Conservation (phyloP, 1,139 yeast genomes). For the Torulaspora globosa region DNA sequence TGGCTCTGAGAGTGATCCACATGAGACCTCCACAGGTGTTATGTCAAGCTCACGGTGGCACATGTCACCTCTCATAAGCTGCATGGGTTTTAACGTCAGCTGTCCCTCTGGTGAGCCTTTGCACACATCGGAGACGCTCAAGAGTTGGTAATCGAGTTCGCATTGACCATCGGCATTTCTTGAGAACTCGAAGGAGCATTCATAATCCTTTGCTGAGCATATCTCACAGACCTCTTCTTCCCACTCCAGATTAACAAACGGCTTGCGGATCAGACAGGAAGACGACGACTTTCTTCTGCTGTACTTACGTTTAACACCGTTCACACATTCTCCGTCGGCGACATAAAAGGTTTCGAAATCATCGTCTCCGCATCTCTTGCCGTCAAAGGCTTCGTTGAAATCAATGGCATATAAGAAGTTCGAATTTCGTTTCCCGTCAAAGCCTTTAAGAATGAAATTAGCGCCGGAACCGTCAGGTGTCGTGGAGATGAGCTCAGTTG, state of each 20-base stretch:
- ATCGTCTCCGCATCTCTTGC: slow-evolving; percentile 46
- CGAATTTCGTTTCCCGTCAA: slow-evolving; percentile 6
- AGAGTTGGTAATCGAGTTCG: slow-evolving; percentile 45
- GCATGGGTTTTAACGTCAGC: slow-evolving; percentile 25
- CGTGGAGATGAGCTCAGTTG: slow-evolving; percentile 51
- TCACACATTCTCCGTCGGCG: slow-evolving; percentile 58
- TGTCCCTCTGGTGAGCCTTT: slow-evolving; percentile 19
- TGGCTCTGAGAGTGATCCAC: slow-evolving; percentile 25
- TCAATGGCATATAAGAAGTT: slow-evolving; percentile 49
- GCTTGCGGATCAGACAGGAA: slow-evolving; percentile 61
- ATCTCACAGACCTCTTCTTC: slow-evolving; percentile 56
- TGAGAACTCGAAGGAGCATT: slow-evolving; percentile 62
- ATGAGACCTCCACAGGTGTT: slow-evolving; percentile 32
- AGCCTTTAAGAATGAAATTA: slow-evolving; percentile 56
- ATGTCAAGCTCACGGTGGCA: slow-evolving; percentile 38
- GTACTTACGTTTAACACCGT: slow-evolving; percentile 69
- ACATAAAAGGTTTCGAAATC: slow-evolving; percentile 69
- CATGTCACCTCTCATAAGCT: slow-evolving; percentile 48
- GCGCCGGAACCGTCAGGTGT: slow-evolving; percentile 68
- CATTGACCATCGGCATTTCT: slow-evolving; percentile 48
- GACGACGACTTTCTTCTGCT: slow-evolving; percentile 65
- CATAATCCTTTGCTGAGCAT: slow-evolving; percentile 65
- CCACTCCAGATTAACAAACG: slow-evolving; percentile 55
- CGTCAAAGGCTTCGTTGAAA: slow-evolving; percentile 55
- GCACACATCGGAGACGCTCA: slow-evolving; percentile 38